Evolutionary conservation across 768 basidiomycete species (phyloP).

Genomic region (Calocera cornea): DNA sequence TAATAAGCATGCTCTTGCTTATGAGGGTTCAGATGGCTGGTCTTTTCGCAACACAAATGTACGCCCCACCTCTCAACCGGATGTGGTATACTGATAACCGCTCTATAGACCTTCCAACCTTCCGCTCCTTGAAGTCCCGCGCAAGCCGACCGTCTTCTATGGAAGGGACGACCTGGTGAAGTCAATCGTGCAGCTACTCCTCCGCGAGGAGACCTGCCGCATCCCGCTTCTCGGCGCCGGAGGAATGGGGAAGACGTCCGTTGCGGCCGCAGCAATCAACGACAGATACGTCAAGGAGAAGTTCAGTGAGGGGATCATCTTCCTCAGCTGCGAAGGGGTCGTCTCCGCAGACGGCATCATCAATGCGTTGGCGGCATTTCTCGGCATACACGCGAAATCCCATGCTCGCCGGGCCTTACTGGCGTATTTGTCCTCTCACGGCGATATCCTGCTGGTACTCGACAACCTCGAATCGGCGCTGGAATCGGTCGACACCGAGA

Average conservation of each 20-base stretch:
- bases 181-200: constrained; percentile 8
- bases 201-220: neutral
- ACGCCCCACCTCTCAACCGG: too few species aligned
- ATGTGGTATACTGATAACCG: too few species aligned
- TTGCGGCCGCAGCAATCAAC: constrained; percentile 26
- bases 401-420: constrained; percentile 16
- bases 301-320: constrained; percentile 21
- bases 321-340: constrained; percentile 27
- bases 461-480: constrained; percentile 33
- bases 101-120: neutral
- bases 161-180: constrained; percentile 13
- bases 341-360: constrained; percentile 19
- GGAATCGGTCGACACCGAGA: constrained; percentile 18
- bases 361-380: constrained; percentile 19
- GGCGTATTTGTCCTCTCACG: constrained; percentile 16
- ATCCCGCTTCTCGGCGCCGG: constrained; percentile 21
- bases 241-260: constrained; percentile 31
- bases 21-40: too few species aligned
- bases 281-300: constrained; percentile 14
- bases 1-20: too few species aligned
- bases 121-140: constrained; percentile 22
- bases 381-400: constrained; percentile 16
- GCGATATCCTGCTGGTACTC: constrained; percentile 24
- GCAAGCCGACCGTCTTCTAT: constrained; percentile 8
- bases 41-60: too few species aligned